Evolutionary conservation across 148 eudicot species (phyloP).

Genomic region (Nyssa sinensis): DNA sequence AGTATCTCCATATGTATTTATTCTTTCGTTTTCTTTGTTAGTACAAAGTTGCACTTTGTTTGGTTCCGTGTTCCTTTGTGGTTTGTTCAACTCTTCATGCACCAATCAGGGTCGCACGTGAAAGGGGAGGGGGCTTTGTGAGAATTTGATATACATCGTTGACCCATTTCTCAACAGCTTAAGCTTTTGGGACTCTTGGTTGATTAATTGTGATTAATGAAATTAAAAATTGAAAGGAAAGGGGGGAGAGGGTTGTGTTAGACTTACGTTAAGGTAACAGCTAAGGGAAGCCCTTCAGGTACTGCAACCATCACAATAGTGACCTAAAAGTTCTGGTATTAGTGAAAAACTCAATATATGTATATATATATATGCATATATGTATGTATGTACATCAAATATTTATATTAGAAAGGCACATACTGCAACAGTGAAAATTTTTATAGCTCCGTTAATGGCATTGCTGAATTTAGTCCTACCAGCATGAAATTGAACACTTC

Average conservation of each 20-base stretch:
- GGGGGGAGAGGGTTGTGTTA: background rate
- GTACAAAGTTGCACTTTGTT: too few relatives aligned
- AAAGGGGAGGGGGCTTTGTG: too few relatives aligned
- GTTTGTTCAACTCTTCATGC: too few relatives aligned
- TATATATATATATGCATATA: background rate
- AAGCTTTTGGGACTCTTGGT: too few relatives aligned
- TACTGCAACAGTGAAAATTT: slow-evolving; percentile 91
- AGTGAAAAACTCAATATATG: slow-evolving; percentile 17
- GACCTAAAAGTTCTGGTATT: slow-evolving; percentile 52
- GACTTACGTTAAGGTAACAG: slow-evolving; percentile 95
- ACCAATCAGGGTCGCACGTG: too few relatives aligned
- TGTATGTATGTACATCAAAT: background rate
- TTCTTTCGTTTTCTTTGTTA: too few relatives aligned
- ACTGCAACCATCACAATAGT: slow-evolving; percentile 98
- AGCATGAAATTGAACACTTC: slow-evolving; percentile 42
- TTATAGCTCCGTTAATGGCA: slow-evolving; percentile 79
- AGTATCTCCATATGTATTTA: too few relatives aligned
- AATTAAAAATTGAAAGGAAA: background rate
- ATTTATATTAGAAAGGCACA: slow-evolving; percentile 30
- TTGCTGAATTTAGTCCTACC: slow-evolving; percentile 56
- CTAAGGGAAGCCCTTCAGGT: slow-evolving; percentile 98
- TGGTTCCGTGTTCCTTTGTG: too few relatives aligned
- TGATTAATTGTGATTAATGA: too few relatives aligned
- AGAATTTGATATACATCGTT: too few relatives aligned
- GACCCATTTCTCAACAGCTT: too few relatives aligned